Evolutionary conservation across 352 stramenopile genomes (phyloP).

Genomic region (Blastocystis sp.): DNA sequence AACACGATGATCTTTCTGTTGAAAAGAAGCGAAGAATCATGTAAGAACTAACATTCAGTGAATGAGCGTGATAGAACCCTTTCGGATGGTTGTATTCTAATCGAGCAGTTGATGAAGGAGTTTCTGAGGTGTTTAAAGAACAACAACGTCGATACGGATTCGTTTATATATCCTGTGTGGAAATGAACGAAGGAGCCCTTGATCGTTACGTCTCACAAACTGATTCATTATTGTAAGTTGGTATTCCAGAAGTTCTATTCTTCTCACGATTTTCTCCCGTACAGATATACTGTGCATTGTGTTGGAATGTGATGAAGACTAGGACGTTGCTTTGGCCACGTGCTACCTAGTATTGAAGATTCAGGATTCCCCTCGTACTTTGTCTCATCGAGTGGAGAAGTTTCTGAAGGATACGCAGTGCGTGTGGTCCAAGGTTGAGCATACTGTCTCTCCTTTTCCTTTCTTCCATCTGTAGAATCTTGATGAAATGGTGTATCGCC

Average conservation of each 20-base stretch:
- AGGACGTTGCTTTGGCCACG: slow-evolving; percentile 3
- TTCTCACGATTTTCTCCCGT: background rate
- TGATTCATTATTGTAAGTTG: background rate
- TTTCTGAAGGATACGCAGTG: background rate
- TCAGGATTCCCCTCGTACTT: background rate
- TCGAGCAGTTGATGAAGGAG: background rate
- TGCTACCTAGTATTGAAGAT: slow-evolving; percentile 21
- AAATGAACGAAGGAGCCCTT: background rate
- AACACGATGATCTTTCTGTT: background rate
- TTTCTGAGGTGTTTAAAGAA: background rate
- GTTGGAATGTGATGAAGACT: background rate
- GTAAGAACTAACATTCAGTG: background rate
- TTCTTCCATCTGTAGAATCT: background rate
- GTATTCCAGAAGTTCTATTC: slow-evolving; percentile 28
- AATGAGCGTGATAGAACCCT: background rate
- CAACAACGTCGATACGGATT: background rate
- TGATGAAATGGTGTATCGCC: background rate
- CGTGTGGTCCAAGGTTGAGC: background rate
- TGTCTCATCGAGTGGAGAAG: background rate
- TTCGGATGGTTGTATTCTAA: slow-evolving; percentile 11
- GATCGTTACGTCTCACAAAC: background rate
- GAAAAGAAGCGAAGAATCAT: background rate
- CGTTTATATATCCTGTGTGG: slow-evolving; percentile 29
- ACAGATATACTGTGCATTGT: slow-evolving; percentile 5
- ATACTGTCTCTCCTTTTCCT: background rate